Percentiles rank a stretch among this genome's conserved stretches.
phyloP scores from a whole-genome alignment of 768 basidiomycete genomes.

The Leccinum pellstonianum region DNA sequence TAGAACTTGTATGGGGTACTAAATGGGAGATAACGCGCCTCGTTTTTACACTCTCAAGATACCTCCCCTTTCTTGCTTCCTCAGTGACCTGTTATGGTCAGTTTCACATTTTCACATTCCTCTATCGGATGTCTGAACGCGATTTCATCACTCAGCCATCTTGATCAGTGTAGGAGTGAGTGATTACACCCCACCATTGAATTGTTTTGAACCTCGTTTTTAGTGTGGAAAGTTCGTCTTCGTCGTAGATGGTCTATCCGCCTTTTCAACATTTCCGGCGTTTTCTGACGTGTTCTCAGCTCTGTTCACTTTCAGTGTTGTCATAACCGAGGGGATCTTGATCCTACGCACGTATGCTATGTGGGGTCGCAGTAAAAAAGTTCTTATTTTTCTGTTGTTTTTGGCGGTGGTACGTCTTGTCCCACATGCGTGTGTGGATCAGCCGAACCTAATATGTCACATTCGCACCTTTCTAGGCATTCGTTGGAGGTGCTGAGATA shows the following conservation, averaged over 20 bases:
- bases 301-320: conserved; percentile 13
- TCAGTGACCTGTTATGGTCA: conserved; percentile 21
- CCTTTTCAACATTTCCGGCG: background rate
- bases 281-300: conserved; percentile 11
- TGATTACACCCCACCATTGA: background rate
- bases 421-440: background rate
- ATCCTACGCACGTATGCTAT: conserved; percentile 27
- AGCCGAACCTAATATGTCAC: background rate
- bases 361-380: conserved; percentile 20
- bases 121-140: background rate
- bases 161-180: conserved; percentile 6
- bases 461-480: conserved; percentile 7
- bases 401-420: conserved; percentile 16
- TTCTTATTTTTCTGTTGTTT: conserved; percentile 18
- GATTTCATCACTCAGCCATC: conserved; percentile 3
- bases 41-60: conserved; percentile 29
- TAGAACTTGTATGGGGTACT: conserved; percentile 24
- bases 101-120: background rate
- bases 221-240: conserved; percentile 22
- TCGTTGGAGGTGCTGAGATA: conserved; percentile 9
- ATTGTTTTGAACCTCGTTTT: background rate
- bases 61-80: conserved; percentile 24
- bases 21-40: conserved; percentile 23
- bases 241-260: conserved; percentile 17
- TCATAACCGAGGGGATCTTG: conserved; percentile 12